Evolutionary conservation across 73 alveolate species (phyloP).

Genomic region (Tetrahymena malaccensis): DNA sequence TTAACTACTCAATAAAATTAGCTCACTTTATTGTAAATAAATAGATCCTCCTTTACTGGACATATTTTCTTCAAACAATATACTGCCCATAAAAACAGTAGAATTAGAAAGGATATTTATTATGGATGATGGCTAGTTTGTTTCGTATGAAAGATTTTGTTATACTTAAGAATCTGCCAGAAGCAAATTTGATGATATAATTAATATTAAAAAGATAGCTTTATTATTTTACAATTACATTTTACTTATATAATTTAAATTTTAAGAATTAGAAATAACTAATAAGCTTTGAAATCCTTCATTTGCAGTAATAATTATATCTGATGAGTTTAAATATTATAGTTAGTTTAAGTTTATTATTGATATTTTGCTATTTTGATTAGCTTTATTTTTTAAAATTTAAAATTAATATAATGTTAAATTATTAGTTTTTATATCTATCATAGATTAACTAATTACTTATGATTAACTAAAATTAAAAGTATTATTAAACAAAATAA

Average conservation of each 20-base stretch:
- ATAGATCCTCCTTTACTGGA: background rate
- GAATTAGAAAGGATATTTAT: background rate
- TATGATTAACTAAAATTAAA: no score
- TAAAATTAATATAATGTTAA: background rate
- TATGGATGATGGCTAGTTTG: background rate
- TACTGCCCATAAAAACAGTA: background rate
- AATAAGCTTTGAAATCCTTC: background rate
- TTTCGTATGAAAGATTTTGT: background rate
- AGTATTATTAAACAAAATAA: no score
- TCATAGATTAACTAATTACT: background rate
- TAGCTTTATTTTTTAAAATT: no score
- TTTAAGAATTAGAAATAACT: no score
- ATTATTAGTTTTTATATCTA: background rate
- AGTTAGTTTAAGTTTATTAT: no score
- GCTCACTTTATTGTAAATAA: background rate
- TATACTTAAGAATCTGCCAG: background rate
- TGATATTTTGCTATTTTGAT: background rate
- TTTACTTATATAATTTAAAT: background rate
- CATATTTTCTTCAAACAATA: background rate
- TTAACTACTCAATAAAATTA: background rate
- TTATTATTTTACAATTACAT: no score
- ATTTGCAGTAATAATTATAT: background rate
- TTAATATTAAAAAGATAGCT: background rate
- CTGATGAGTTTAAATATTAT: background rate
- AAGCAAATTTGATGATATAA: background rate